phyloP scores from a whole-genome alignment of 495 filamentous ascomycete species.

The Penicillium angulare region DNA sequence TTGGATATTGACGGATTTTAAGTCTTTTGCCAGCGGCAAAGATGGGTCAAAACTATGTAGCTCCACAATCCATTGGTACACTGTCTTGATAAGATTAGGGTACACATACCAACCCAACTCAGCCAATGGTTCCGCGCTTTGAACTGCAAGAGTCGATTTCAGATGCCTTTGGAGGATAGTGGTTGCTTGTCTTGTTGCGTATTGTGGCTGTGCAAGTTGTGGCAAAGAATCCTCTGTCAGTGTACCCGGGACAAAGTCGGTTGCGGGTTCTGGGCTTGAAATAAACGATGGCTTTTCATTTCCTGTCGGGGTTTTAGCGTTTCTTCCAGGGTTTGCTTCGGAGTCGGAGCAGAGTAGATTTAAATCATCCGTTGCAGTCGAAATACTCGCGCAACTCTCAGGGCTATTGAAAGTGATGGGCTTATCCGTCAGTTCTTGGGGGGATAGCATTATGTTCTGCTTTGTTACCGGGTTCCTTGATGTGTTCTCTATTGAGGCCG shows the following conservation, averaged over 20 bases:
- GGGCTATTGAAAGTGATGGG: not conserved
- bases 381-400: slow-evolving; percentile 11
- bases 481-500: slow-evolving; percentile 27
- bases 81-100: slow-evolving; percentile 55
- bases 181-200: slow-evolving; percentile 64
- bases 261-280: slow-evolving; percentile 23
- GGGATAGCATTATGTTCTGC: no score
- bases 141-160: slow-evolving; percentile 57
- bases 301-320: not conserved
- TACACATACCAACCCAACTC: slow-evolving; percentile 88
- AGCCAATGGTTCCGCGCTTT: slow-evolving; percentile 58
- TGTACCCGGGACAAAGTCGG: slow-evolving; percentile 65
- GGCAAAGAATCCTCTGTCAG: slow-evolving; percentile 56
- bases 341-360: slow-evolving; percentile 21
- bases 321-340: not conserved
- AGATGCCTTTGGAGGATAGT: slow-evolving; percentile 64
- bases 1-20: slow-evolving; percentile 57
- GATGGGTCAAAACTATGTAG: slow-evolving; percentile 74
- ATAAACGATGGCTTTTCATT: not conserved
- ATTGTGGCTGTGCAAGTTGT: slow-evolving; percentile 61
- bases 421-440: not conserved
- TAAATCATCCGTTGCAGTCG: slow-evolving; percentile 27
- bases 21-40: slow-evolving; percentile 72
- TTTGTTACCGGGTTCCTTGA: not conserved
- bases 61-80: slow-evolving; percentile 94